Evolutionary conservation across 495 filamentous ascomycete genomes (phyloP).

Genomic region (Halenospora varia): DNA sequence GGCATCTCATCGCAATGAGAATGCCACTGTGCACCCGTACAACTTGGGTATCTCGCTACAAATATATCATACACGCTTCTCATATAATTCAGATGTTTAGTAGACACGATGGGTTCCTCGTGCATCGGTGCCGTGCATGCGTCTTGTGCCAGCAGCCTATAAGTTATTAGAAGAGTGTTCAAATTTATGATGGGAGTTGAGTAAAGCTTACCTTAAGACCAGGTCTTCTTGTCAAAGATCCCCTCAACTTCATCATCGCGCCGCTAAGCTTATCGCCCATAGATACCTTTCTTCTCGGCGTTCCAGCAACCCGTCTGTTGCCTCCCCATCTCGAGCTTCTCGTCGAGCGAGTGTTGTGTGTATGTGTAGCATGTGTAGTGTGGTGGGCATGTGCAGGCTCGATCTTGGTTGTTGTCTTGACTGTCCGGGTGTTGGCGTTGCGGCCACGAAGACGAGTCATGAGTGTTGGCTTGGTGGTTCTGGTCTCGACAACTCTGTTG

Average conservation of each 20-base stretch:
- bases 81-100: not conserved
- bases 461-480: conserved; percentile 23
- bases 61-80: conserved; percentile 3
- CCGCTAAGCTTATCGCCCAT: conserved; percentile 69
- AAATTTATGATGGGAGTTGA: conserved; percentile 54
- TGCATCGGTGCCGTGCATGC: conserved; percentile 71
- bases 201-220: conserved; percentile 63
- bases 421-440: conserved; percentile 29
- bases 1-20: too few species aligned
- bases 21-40: too few species aligned
- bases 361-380: not conserved
- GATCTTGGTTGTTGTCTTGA: conserved; percentile 34
- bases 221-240: conserved; percentile 55
- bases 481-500: conserved; percentile 19
- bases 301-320: not conserved
- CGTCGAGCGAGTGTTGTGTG: not conserved
- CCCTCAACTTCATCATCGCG: conserved; percentile 62
- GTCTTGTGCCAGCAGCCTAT: conserved; percentile 65
- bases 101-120: conserved; percentile 37
- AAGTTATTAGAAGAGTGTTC: conserved; percentile 44
- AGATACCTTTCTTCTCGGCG: conserved; percentile 42
- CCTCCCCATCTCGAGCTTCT: conserved; percentile 17
- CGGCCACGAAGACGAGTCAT: conserved; percentile 27
- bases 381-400: conserved; percentile 23
- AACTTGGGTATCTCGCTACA: conserved; percentile 8